A percentile compares a stretch with the other conserved stretches of the same genome.
These are phyloP conservation scores for Solanum sparsipilum DNA, from an alignment of 257 asterid species.

Conservation along the genomic window DNA sequence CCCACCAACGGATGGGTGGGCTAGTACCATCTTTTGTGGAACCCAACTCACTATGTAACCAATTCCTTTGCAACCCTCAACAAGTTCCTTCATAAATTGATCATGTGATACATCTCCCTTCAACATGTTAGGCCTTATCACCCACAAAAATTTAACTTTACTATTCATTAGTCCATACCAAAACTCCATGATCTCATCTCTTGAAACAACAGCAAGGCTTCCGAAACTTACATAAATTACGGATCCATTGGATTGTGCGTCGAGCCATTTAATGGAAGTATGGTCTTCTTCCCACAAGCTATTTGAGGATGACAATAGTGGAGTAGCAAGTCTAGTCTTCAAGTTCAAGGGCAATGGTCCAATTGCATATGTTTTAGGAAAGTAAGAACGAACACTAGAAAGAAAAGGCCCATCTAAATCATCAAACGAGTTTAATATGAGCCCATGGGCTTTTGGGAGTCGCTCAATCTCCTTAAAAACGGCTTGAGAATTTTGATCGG, in stretches of 20 bases:
- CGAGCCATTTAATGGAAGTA: slow-evolving; percentile 15
- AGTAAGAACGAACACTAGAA: slow-evolving; percentile 2
- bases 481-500: background rate
- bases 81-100: slow-evolving; percentile 2
- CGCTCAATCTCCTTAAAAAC: background rate
- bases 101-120: background rate
- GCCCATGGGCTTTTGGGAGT: slow-evolving; percentile 10
- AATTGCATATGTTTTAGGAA: slow-evolving; percentile 14
- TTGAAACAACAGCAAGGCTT: slow-evolving; percentile 6
- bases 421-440: slow-evolving; percentile 22
- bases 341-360: slow-evolving; percentile 20
- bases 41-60: slow-evolving; percentile 21
- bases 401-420: slow-evolving; percentile 18
- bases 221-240: slow-evolving; percentile 26
- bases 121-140: slow-evolving; percentile 8
- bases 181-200: slow-evolving; percentile 8
- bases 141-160: slow-evolving; percentile 18
- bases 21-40: slow-evolving; percentile 15
- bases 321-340: background rate
- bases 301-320: background rate
- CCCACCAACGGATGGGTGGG: slow-evolving; percentile 13
- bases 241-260: slow-evolving; percentile 8
- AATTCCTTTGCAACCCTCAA: background rate
- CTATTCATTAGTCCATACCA: slow-evolving; percentile 22
- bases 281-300: slow-evolving; percentile 25